phyloP scores from a whole-genome alignment of 202 grass and related monocot genomes.

The Thinopyrum obtusiflorum region DNA sequence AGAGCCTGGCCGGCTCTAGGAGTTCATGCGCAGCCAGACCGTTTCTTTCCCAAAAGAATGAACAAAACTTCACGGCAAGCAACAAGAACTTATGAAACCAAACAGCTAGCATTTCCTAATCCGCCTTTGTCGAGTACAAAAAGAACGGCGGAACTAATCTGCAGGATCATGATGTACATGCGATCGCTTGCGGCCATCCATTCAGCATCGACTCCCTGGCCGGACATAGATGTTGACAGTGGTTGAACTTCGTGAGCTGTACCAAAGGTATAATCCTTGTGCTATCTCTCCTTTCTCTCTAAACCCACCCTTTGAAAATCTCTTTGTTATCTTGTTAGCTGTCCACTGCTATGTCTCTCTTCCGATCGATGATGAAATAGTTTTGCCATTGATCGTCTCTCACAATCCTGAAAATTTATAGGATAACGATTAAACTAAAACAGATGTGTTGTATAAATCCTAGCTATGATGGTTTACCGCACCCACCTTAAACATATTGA shows the following conservation, averaged over 20 bases:
- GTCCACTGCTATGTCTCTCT: conserved; percentile 64
- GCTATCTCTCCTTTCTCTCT: conserved; percentile 10
- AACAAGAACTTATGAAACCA: conserved; percentile 15
- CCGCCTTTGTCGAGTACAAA: conserved; percentile 35
- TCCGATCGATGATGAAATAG: conserved; percentile 96
- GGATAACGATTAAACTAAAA: conserved; percentile 11
- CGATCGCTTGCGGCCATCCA: conserved; percentile 21
- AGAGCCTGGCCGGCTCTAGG: not conserved
- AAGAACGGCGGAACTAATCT: conserved; percentile 13
- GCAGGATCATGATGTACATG: conserved; percentile 10
- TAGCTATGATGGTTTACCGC: conserved; percentile 19
- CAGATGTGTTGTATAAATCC: not conserved
- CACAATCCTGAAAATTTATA: conserved; percentile 68
- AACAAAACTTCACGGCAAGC: conserved; percentile 28
- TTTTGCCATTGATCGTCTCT: conserved; percentile 92
- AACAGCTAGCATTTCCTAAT: conserved; percentile 35
- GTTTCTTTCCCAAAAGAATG: conserved; percentile 38
- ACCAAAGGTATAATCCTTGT: conserved; percentile 27
- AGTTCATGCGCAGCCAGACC: not conserved
- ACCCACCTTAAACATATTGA: conserved; percentile 96
- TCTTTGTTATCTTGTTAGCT: conserved; percentile 53
- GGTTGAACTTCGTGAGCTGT: conserved; percentile 15
- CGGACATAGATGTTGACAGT: conserved; percentile 13
- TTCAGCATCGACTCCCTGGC: conserved; percentile 11
- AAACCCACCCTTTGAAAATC: conserved; percentile 18